Conservation (phyloP, 139 green algal species). For the Tetradesmus obliquus region DNA sequence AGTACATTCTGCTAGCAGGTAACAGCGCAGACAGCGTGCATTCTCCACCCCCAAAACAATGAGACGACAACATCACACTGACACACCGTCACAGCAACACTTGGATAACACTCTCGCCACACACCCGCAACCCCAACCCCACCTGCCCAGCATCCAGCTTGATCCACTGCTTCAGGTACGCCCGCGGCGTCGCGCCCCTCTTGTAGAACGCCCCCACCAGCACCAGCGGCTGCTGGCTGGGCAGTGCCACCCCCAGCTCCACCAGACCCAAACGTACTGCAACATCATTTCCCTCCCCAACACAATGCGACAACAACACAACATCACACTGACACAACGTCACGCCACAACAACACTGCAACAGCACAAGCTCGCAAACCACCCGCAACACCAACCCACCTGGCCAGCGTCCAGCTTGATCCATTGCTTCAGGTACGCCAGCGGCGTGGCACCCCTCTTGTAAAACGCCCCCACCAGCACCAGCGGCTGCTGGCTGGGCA, state of each 20-base stretch:
- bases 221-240: constrained; percentile 44
- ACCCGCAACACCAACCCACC: neutral
- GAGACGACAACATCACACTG: too few species aligned
- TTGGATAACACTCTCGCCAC: too few species aligned
- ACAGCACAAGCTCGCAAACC: too few species aligned
- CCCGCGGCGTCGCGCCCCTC: constrained; percentile 25
- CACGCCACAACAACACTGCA: too few species aligned
- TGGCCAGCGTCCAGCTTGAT: constrained; percentile 47
- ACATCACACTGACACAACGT: too few species aligned
- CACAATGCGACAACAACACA: too few species aligned
- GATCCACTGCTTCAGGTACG: constrained; percentile 52
- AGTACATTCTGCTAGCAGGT: too few species aligned
- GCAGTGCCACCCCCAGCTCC: constrained; percentile 41
- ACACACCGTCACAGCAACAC: too few species aligned
- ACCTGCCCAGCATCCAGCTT: constrained; percentile 51
- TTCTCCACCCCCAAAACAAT: too few species aligned
- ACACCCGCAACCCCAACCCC: neutral
- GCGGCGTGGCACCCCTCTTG: constrained; percentile 23
- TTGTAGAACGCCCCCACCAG: constrained; percentile 60
- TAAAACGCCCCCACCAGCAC: constrained; percentile 61
- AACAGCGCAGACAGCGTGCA: too few species aligned
- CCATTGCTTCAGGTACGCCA: constrained; percentile 53
- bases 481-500: constrained; percentile 44
- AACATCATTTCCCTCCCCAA: too few species aligned
- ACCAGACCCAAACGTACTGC: constrained; percentile 5